Percentiles rank a stretch among this genome's conserved stretches.
Evolutionary conservation across 75 land plant genomes (phyloP).

Genomic region (Gnetum montanum): DNA sequence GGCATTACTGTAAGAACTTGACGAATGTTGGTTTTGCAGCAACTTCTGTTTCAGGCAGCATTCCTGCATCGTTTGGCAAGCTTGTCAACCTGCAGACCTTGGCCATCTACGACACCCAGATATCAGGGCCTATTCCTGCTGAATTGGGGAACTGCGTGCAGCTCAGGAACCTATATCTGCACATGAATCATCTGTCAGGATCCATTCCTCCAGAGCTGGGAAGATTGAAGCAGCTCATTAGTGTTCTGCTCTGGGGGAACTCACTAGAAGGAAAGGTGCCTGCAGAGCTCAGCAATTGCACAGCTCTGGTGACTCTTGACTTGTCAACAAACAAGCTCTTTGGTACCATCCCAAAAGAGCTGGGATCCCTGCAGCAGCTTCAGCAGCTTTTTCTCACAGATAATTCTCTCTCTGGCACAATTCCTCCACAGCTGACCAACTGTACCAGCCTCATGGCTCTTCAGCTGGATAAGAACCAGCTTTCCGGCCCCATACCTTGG

Average conservation of each 20-base stretch:
- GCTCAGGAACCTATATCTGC: conserved; percentile 49
- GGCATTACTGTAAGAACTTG: conserved; percentile 52
- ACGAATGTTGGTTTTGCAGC: conserved; percentile 60
- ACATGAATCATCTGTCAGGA: conserved; percentile 65
- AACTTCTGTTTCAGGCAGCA: conserved; percentile 57
- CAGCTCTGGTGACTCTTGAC: conserved; percentile 51
- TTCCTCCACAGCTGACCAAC: conserved; percentile 51
- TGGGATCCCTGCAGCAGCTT: conserved; percentile 40
- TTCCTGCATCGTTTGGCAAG: conserved; percentile 68
- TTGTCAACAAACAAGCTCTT: conserved; percentile 51
- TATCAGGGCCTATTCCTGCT: conserved; percentile 66
- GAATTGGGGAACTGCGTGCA: conserved; percentile 56
- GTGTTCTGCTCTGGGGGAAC: conserved; percentile 68
- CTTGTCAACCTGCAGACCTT: conserved; percentile 50
- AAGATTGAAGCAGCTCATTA: conserved; percentile 58
- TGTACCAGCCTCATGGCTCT: conserved; percentile 47
- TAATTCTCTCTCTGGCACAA: conserved; percentile 43
- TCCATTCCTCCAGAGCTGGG: conserved; percentile 55
- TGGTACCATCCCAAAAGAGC: conserved; percentile 56
- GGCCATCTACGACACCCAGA: conserved; percentile 48
- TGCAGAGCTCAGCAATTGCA: conserved; percentile 48
- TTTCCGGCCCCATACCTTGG: conserved; percentile 56
- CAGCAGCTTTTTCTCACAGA: conserved; percentile 60
- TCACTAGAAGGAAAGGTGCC: conserved; percentile 40
- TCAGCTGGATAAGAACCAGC: conserved; percentile 58